Conservation (phyloP, 768 basidiomycete genomes). For the Suillus cothurnatus region DNA sequence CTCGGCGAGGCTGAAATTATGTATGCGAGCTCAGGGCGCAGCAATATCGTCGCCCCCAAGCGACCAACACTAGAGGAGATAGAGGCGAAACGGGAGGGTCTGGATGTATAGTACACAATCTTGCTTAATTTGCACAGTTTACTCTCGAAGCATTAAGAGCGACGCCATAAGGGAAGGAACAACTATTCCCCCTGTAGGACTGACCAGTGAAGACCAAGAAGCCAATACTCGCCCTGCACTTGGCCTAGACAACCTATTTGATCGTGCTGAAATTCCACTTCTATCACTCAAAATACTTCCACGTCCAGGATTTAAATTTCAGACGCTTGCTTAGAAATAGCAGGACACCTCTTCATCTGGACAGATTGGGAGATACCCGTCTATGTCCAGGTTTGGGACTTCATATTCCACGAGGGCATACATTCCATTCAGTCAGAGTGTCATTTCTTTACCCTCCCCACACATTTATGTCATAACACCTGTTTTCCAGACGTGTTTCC, state of each 20-base stretch:
- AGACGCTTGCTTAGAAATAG: background rate
- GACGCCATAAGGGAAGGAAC: background rate
- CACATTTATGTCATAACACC: background rate
- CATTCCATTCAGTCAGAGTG: too few relatives aligned
- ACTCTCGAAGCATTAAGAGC: slow-evolving; percentile 16
- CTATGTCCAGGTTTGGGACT: too few relatives aligned
- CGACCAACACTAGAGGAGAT: slow-evolving; percentile 29
- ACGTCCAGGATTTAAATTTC: background rate
- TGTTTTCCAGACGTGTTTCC: background rate
- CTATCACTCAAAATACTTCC: background rate
- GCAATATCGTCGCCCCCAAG: slow-evolving; percentile 37
- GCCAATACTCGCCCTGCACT: background rate
- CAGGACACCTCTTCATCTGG: too few relatives aligned
- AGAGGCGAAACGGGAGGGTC: slow-evolving; percentile 16
- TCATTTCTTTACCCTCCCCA: background rate
- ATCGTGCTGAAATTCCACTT: background rate
- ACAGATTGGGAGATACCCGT: background rate
- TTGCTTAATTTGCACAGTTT: slow-evolving; percentile 28
- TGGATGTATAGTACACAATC: slow-evolving; percentile 28
- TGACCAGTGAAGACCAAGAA: background rate
- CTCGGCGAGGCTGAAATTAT: slow-evolving; percentile 65
- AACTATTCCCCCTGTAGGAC: background rate
- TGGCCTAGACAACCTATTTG: background rate
- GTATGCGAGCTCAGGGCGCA: slow-evolving; percentile 70
- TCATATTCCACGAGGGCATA: too few relatives aligned